Base-by-base conservation (phyloP, 345 rosid species). In the Arabis hirsuta region DNA sequence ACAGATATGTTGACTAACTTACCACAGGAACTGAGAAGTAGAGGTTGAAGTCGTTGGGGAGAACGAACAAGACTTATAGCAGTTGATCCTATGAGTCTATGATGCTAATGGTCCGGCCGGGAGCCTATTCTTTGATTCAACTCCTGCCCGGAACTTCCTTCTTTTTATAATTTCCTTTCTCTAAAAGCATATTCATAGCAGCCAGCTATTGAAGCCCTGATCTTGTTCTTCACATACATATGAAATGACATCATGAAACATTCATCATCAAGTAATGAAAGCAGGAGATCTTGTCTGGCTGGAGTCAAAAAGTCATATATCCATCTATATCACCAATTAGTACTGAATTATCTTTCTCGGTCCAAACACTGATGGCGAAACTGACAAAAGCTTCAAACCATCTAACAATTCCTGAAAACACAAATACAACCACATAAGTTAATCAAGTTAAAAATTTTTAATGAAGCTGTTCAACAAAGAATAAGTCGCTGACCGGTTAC, bases 201-300 rank as follows among this genome's bases (percentile, higher is more conserved):
- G 73, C 74, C 67, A 85, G 58, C 59, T 52, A 68, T 80, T 67
- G 50, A 82, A 67, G 54, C 68, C 80, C 78, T 78, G 79, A 63
- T 65, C 59, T 76, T 59, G 76, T 60, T 76, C 71, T 71, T 83
- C 75, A 64, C 73, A 76, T 39, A 80, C 88, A 80, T 78, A 84
- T 8, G 91, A 82, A 66, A 91, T 62, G 68, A 88, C 66, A 73
- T 86, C 76, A 78, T 71, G 74, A 89, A 88, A 76, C 73, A 84
- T 79, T 89, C 96, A 78, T 91, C 93, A 69, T 91, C 83, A 50
- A 91, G 84, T 72, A 91, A 80, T 65, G 88, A 82, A 82, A 91
- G 82, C 77, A 94, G 73, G 10, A 94, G 83, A 79, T 89, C 96
- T 67, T 88, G 77, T 77, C 84, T 87, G 80, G 79, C 82, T 74